phyloP scores from a whole-genome alignment of 2,329 filamentous ascomycete genomes.

The Alternaria conjuncta region DNA sequence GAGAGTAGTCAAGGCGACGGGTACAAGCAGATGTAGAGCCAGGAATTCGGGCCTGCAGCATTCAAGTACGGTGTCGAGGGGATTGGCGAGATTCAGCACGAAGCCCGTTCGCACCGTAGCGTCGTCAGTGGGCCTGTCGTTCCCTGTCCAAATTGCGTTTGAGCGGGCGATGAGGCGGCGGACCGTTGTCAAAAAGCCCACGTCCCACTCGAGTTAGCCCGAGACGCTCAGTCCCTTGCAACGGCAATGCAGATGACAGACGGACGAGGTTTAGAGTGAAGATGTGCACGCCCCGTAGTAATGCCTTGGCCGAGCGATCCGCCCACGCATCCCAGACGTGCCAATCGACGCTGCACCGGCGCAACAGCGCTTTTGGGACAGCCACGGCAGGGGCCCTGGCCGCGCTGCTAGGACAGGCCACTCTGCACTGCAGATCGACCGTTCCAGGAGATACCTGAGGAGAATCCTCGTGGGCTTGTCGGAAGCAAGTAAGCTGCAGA shows the following conservation, averaged over 20 bases:
- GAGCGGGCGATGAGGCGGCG: conserved; percentile 45
- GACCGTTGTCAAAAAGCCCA: conserved; percentile 47
- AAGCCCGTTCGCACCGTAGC: conserved; percentile 42
- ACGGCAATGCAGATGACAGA: conserved; percentile 51
- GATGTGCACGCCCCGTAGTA: conserved; percentile 42
- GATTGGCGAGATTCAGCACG: conserved; percentile 46
- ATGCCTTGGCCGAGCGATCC: conserved; percentile 47
- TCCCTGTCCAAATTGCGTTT: conserved; percentile 47
- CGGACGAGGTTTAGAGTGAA: conserved; percentile 36
- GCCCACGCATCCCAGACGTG: conserved; percentile 41
- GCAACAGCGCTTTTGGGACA: conserved; percentile 49
- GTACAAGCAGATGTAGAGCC: conserved; percentile 41
- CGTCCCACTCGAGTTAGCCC: conserved; percentile 38
- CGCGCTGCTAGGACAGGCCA: conserved; percentile 46
- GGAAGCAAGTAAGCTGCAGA: conserved; percentile 36
- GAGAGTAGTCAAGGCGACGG: conserved; percentile 27
- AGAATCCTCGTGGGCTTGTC: conserved; percentile 23
- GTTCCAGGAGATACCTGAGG: conserved; percentile 35
- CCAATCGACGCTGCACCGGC: conserved; percentile 48
- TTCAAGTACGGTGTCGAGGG: conserved; percentile 45
- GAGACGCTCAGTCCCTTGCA: conserved; percentile 41
- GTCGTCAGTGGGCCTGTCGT: conserved; percentile 38
- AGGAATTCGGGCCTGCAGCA: conserved; percentile 46
- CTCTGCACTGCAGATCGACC: conserved; percentile 51
- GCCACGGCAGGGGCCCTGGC: conserved; percentile 29